These are phyloP conservation scores for Stagonosporopsis tanaceti DNA, from an alignment of 2,329 filamentous ascomycete species.

Conservation along the genomic window DNA sequence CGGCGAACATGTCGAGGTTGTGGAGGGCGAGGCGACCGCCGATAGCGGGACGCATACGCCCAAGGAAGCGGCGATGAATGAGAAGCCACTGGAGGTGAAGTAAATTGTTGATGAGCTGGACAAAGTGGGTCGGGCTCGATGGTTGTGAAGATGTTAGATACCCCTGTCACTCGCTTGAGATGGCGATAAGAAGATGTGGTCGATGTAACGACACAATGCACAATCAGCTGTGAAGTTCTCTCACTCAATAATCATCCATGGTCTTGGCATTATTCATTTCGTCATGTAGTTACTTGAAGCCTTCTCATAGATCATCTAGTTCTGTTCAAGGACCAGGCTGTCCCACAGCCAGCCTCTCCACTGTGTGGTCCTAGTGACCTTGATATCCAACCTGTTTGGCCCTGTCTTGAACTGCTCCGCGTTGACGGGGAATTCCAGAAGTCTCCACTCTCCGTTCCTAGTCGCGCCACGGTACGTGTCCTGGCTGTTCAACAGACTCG, in stretches of 20 bases:
- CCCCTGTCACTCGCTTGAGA: background rate
- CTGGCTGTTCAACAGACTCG: conserved; percentile 53
- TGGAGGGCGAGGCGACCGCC: conserved; percentile 28
- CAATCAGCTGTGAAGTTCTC: background rate
- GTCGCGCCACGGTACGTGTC: conserved; percentile 59
- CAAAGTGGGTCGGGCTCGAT: background rate
- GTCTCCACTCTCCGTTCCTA: conserved; percentile 57
- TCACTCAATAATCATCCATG: background rate
- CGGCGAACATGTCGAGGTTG: conserved; percentile 19
- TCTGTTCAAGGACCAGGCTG: conserved; percentile 50
- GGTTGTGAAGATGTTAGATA: background rate
- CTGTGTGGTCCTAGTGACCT: conserved; percentile 44
- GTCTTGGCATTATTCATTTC: background rate
- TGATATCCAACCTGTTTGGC: conserved; percentile 49
- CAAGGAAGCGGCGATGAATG: conserved; percentile 26
- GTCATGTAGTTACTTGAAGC: background rate
- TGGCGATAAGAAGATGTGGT: background rate
- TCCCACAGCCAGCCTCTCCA: conserved; percentile 57
- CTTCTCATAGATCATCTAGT: background rate
- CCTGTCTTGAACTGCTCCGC: conserved; percentile 42
- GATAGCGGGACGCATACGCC: conserved; percentile 31
- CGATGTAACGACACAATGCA: background rate
- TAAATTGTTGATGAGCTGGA: background rate
- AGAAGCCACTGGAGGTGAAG: conserved; percentile 23
- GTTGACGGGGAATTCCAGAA: conserved; percentile 52